These are phyloP conservation scores for Macadamia integrifolia DNA, from an alignment of 164 flowering plant genomes.

Conservation along the genomic window DNA sequence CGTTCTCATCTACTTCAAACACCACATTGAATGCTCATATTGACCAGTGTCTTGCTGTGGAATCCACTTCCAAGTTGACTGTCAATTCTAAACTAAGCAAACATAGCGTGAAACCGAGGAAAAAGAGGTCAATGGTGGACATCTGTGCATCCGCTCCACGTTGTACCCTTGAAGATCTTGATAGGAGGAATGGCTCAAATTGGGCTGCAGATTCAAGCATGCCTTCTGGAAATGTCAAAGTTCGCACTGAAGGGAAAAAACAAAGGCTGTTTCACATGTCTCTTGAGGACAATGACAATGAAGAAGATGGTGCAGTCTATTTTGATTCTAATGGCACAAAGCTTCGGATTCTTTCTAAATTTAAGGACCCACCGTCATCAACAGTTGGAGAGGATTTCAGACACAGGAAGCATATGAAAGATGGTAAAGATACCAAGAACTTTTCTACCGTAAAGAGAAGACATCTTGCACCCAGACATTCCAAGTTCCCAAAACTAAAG, in stretches of 20 bases:
- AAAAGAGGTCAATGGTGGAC: slow-evolving; percentile 65
- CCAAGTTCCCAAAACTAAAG: slow-evolving; percentile 31
- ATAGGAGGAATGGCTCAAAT: slow-evolving; percentile 71
- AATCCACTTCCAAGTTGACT: slow-evolving; percentile 42
- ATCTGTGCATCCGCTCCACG: slow-evolving; percentile 51
- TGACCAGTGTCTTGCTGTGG: slow-evolving; percentile 83
- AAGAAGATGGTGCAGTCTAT: slow-evolving; percentile 59
- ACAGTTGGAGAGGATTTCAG: slow-evolving; percentile 24
- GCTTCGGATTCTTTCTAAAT: slow-evolving; percentile 66
- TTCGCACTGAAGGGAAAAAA: slow-evolving; percentile 31
- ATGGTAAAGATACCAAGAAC: slow-evolving; percentile 33
- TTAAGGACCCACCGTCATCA: slow-evolving; percentile 26
- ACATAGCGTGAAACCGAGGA: slow-evolving; percentile 63
- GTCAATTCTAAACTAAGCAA: slow-evolving; percentile 30
- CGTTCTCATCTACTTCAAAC: slow-evolving; percentile 80
- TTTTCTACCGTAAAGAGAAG: slow-evolving; percentile 32
- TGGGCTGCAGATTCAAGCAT: slow-evolving; percentile 46
- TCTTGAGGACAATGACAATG: slow-evolving; percentile 26
- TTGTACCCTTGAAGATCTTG: slow-evolving; percentile 88
- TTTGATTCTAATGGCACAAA: slow-evolving; percentile 79
- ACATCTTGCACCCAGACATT: slow-evolving; percentile 25
- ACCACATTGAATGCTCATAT: slow-evolving; percentile 96
- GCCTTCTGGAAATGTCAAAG: slow-evolving; percentile 23
- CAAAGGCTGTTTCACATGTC: slow-evolving; percentile 19
- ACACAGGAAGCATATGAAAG: slow-evolving; percentile 23